Conservation (phyloP, 2,329 filamentous ascomycete species). For the Fusarium sp. region DNA sequence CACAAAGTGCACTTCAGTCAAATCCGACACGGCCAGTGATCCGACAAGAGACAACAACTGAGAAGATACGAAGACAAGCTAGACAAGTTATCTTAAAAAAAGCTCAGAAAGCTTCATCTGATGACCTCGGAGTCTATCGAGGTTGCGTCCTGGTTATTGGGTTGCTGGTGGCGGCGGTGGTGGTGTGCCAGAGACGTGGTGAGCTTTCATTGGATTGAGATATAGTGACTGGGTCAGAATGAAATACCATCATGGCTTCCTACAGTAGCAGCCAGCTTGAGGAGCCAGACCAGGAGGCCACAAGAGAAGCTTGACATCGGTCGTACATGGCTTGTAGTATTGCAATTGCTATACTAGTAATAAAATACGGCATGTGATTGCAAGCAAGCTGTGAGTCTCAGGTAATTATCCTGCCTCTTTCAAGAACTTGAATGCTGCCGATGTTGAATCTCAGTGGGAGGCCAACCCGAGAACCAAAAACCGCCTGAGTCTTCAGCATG, state of each 20-base stretch:
- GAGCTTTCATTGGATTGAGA: constrained; percentile 51
- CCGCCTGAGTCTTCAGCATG: constrained; percentile 1
- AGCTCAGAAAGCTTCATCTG: constrained; percentile 20
- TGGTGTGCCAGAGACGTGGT: constrained; percentile 54
- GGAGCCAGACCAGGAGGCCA: constrained; percentile 15
- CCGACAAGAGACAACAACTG: constrained; percentile 17
- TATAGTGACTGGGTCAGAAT: constrained; percentile 41
- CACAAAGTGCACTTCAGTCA: constrained; percentile 9
- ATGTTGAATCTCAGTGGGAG: constrained; percentile 33
- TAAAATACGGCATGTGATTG: constrained; percentile 8
- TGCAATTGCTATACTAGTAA: constrained; percentile 11
- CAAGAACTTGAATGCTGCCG: constrained; percentile 18
- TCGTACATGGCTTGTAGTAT: constrained; percentile 33
- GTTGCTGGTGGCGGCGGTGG: constrained; percentile 44
- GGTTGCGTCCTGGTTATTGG: constrained; percentile 36
- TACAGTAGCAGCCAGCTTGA: constrained; percentile 14
- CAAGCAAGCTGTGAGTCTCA: not conserved
- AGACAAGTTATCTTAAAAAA: constrained; percentile 16
- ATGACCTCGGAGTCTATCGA: constrained; percentile 38
- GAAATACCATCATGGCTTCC: constrained; percentile 34
- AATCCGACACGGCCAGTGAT: constrained; percentile 4
- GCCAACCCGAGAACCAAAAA: constrained; percentile 36
- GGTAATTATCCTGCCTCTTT: constrained; percentile 4
- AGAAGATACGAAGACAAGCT: constrained; percentile 6
- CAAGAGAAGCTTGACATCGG: constrained; percentile 31